phyloP scores from a whole-genome alignment of 768 basidiomycete species.

The Russula emetica region DNA sequence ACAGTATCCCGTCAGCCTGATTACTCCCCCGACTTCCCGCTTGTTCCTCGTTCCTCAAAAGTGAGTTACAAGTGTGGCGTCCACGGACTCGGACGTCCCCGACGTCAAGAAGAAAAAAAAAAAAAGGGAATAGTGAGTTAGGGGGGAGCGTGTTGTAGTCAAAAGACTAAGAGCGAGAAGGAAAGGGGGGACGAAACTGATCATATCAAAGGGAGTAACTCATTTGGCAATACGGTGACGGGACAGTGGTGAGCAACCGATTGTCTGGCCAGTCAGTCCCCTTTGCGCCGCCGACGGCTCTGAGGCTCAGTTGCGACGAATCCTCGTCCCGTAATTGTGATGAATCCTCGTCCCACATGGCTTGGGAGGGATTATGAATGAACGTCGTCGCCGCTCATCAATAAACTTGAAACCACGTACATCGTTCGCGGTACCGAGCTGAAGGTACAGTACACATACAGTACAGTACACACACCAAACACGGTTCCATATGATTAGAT shows the following conservation, averaged over 20 bases:
- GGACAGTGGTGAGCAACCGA: neutral
- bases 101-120: too few species aligned
- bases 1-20: neutral
- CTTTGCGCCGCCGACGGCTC: neutral
- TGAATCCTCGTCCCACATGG: too few species aligned
- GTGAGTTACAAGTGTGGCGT: neutral
- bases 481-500: neutral
- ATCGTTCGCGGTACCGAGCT: neutral
- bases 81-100: too few species aligned
- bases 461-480: too few species aligned
- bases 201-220: neutral
- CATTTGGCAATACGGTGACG: neutral
- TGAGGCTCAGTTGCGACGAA: too few species aligned
- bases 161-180: too few species aligned
- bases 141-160: too few species aligned
- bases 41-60: neutral
- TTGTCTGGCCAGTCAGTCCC: neutral
- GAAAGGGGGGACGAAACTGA: too few species aligned
- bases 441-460: too few species aligned
- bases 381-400: neutral
- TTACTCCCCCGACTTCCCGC: neutral
- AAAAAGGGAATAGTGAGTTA: too few species aligned
- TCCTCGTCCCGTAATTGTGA: too few species aligned
- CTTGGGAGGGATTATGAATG: neutral
- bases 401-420: neutral